phyloP scores from a whole-genome alignment of 2,329 filamentous ascomycete genomes.

The Colletotrichum tabaci region DNA sequence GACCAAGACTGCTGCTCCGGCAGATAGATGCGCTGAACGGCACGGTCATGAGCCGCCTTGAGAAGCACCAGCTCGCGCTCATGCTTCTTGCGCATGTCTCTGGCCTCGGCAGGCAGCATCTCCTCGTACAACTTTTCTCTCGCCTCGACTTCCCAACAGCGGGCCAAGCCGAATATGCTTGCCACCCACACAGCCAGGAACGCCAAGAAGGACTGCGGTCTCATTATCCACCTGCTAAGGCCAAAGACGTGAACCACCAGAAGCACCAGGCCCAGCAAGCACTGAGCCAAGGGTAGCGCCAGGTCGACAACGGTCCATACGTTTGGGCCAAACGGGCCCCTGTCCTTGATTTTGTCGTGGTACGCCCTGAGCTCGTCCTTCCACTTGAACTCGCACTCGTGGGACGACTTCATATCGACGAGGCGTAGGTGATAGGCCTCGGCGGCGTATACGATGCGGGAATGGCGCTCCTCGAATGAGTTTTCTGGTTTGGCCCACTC shows the following conservation, averaged over 20 bases:
- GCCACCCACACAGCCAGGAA: conserved; percentile 7
- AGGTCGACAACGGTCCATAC: conserved; percentile 22
- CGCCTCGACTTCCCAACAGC: not conserved
- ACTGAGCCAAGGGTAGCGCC: conserved; percentile 8
- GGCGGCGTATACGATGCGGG: conserved; percentile 29
- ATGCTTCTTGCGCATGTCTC: conserved; percentile 36
- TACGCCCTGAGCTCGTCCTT: conserved; percentile 28
- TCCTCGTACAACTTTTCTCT: conserved; percentile 30
- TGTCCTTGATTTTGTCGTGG: conserved; percentile 18
- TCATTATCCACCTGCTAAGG: not conserved
- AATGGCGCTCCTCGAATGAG: conserved; percentile 33
- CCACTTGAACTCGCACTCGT: conserved; percentile 37
- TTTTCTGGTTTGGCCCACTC: conserved; percentile 23
- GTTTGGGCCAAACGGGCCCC: conserved; percentile 18
- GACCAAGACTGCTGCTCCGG: conserved; percentile 7
- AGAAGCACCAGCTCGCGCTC: conserved; percentile 35
- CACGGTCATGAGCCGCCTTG: conserved; percentile 32
- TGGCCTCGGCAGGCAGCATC: conserved; percentile 26
- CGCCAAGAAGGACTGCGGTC: not conserved
- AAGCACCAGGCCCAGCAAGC: not conserved
- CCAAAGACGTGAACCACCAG: not conserved
- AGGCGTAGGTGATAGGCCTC: conserved; percentile 34
- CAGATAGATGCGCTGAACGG: conserved; percentile 28
- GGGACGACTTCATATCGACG: conserved; percentile 27
- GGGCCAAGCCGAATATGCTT: not conserved